Evolutionary conservation across 495 filamentous ascomycete genomes (phyloP).

Genomic region (Penicillium paradoxum): DNA sequence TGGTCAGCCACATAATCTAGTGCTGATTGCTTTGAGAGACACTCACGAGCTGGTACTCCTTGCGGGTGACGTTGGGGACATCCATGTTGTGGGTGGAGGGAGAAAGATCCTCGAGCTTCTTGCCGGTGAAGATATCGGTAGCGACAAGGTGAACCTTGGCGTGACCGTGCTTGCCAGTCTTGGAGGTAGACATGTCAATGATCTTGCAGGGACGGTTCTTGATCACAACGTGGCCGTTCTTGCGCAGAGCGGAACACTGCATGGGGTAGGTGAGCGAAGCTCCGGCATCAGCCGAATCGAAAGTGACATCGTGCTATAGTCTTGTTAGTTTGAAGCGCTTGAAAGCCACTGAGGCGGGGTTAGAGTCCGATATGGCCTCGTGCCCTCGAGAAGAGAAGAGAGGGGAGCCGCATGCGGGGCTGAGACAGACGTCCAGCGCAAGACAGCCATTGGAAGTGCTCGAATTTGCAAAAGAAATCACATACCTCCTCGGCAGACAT

Average conservation of each 20-base stretch:
- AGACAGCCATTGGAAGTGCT: slow-evolving; percentile 6
- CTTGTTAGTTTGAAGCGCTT: slow-evolving; percentile 6
- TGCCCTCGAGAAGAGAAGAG: slow-evolving; percentile 20
- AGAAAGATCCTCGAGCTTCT: slow-evolving; percentile 99
- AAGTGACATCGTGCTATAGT: slow-evolving; percentile 78
- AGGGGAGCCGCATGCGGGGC: slow-evolving; percentile 37
- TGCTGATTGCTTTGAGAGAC: background rate
- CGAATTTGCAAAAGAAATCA: slow-evolving; percentile 1
- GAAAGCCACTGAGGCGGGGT: background rate
- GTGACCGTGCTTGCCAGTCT: slow-evolving; percentile 99
- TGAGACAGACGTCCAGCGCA: slow-evolving; percentile 14
- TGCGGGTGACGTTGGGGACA: slow-evolving; percentile 84
- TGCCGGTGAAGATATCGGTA: slow-evolving; percentile 97
- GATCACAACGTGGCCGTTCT: slow-evolving; percentile 98
- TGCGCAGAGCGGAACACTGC: slow-evolving; percentile 98
- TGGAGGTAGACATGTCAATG: slow-evolving; percentile 99
- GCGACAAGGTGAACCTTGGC: slow-evolving; percentile 98
- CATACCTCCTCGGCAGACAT: slow-evolving; percentile 43
- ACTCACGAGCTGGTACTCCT: slow-evolving; percentile 91
- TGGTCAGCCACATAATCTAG: background rate
- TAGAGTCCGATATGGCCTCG: slow-evolving; percentile 9
- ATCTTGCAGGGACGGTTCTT: slow-evolving; percentile 99
- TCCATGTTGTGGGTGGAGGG: slow-evolving; percentile 99
- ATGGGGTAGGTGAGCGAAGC: slow-evolving; percentile 91
- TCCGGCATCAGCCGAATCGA: slow-evolving; percentile 89